These are phyloP conservation scores for Fomitopsis pinicola DNA, from an alignment of 1,284 basidiomycete genomes.

Conservation along the genomic window DNA sequence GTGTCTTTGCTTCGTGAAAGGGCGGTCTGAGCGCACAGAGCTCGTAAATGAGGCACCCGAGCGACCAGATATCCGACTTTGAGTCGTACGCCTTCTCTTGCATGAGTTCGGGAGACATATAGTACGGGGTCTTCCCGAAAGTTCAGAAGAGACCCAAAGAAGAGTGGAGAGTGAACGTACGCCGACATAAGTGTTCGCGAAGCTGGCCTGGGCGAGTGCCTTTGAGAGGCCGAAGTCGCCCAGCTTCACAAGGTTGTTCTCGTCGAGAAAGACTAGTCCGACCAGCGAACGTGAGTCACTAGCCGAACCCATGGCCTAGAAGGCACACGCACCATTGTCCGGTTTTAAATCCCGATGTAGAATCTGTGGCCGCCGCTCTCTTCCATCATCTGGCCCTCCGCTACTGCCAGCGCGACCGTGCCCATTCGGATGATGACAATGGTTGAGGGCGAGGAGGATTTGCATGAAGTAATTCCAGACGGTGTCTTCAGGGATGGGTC, in stretches of 20 bases:
- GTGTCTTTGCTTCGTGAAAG: conserved; percentile 88
- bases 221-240: conserved; percentile 97
- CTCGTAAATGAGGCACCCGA: conserved; percentile 95
- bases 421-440: conserved; percentile 82
- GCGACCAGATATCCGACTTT: conserved; percentile 97
- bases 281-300: background rate
- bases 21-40: conserved; percentile 90
- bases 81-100: conserved; percentile 95
- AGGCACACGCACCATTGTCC: conserved; percentile 77
- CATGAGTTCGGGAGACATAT: conserved; percentile 98
- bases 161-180: conserved; percentile 44
- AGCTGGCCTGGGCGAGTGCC: conserved; percentile 80
- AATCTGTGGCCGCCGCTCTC: conserved; percentile 68
- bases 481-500: conserved; percentile 83
- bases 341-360: conserved; percentile 95
- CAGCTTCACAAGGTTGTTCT: conserved; percentile 78
- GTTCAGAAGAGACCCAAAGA: conserved; percentile 1
- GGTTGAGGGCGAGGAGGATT: conserved; percentile 83
- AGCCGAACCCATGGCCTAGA: background rate
- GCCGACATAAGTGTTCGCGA: conserved; percentile 96
- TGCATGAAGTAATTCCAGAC: conserved; percentile 97
- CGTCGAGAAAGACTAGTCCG: conserved; percentile 75
- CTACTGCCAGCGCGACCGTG: conserved; percentile 43
- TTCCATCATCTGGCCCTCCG: conserved; percentile 37
- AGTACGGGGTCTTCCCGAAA: conserved; percentile 83